A percentile compares a stretch with the other conserved stretches of the same genome.
These are phyloP conservation scores for Ascochyta viciae-villosae DNA, from an alignment of 2,329 filamentous ascomycete genomes.

Conservation along the genomic window DNA sequence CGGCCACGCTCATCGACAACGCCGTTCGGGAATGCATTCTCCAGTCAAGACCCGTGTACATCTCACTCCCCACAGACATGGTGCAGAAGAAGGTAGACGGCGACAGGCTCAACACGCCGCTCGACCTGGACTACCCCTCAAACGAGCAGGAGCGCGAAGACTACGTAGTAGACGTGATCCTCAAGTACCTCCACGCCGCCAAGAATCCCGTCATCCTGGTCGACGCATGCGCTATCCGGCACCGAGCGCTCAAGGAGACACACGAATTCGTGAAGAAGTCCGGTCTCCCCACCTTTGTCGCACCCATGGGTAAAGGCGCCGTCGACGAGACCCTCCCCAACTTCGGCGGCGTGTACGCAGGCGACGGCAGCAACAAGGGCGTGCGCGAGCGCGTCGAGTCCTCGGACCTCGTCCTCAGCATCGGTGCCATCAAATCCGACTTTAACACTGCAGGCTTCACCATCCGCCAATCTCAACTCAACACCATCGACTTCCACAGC, in stretches of 20 bases:
- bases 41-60: constrained; percentile 79
- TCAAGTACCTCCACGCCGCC: constrained; percentile 75
- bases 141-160: constrained; percentile 78
- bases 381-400: constrained; percentile 70
- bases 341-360: constrained; percentile 85
- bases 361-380: constrained; percentile 72
- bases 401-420: constrained; percentile 73
- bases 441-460: constrained; percentile 86
- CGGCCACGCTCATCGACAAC: constrained; percentile 78
- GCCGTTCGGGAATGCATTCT: constrained; percentile 77
- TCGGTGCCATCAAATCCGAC: constrained; percentile 76
- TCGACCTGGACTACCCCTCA: constrained; percentile 68
- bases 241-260: constrained; percentile 75
- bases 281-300: constrained; percentile 81
- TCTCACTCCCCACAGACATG: constrained; percentile 84
- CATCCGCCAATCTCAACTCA: constrained; percentile 77
- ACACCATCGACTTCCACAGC: constrained; percentile 82
- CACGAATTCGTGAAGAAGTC: constrained; percentile 76
- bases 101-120: constrained; percentile 70
- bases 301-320: constrained; percentile 87
- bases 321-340: constrained; percentile 78
- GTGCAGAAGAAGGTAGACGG: constrained; percentile 78
- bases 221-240: constrained; percentile 82
- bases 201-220: constrained; percentile 80
- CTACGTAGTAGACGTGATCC: constrained; percentile 81